phyloP scores from a whole-genome alignment of 2,329 filamentous ascomycete species.

The Aureobasidium subglaciale region DNA sequence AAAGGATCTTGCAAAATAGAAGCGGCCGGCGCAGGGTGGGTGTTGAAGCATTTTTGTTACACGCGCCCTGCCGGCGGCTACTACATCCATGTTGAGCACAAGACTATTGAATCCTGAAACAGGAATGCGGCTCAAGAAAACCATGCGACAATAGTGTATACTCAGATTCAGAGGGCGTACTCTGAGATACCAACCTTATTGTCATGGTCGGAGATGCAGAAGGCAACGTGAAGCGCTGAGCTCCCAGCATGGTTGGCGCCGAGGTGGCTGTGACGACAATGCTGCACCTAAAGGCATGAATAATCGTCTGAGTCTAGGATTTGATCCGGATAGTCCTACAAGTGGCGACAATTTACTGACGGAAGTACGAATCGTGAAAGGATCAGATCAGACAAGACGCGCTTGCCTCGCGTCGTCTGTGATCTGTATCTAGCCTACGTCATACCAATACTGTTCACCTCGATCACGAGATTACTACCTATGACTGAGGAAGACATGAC shows the following conservation, averaged over 20 bases:
- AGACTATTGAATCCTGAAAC: background rate
- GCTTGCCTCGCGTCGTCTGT: too few species aligned
- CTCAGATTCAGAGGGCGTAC: background rate
- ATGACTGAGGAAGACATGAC: too few species aligned
- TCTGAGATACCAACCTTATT: background rate
- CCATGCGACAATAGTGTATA: background rate
- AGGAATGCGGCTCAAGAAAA: background rate
- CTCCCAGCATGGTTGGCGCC: background rate
- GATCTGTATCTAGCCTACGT: too few species aligned
- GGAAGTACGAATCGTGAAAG: too few species aligned
- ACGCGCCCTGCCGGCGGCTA: slow-evolving; percentile 11
- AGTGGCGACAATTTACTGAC: too few species aligned
- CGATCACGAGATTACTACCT: too few species aligned
- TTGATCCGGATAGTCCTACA: too few species aligned
- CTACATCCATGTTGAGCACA: background rate
- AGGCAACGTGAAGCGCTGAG: background rate
- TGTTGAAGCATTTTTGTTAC: background rate
- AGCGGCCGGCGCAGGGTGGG: background rate
- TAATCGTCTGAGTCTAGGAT: too few species aligned
- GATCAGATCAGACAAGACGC: too few species aligned
- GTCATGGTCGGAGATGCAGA: background rate
- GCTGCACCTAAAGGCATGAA: too few species aligned
- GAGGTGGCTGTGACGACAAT: background rate
- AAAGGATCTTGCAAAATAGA: background rate
- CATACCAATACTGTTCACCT: too few species aligned